Evolutionary conservation across 2,329 filamentous ascomycete species (phyloP).

Genomic region (Diplodia mutila): DNA sequence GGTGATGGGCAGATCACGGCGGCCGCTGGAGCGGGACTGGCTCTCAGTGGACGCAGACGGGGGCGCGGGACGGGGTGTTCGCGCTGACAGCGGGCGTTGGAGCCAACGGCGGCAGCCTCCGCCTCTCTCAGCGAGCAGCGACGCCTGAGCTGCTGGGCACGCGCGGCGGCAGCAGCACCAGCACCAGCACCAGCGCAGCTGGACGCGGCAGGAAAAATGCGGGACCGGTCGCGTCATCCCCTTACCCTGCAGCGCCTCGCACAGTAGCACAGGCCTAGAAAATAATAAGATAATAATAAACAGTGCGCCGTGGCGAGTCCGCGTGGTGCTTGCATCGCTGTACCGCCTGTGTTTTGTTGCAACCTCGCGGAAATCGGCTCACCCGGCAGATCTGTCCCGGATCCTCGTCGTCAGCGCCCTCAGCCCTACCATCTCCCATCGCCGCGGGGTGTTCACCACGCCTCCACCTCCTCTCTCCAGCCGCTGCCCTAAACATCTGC

Average conservation of each 20-base stretch:
- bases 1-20: slow-evolving; percentile 1
- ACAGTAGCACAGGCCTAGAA: background rate
- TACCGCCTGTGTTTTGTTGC: background rate
- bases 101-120: slow-evolving; percentile 15
- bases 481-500: background rate
- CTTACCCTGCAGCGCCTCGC: background rate
- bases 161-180: background rate
- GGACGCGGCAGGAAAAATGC: background rate
- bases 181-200: background rate
- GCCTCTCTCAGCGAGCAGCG: background rate
- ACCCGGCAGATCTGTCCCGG: slow-evolving; percentile 22
- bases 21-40: background rate
- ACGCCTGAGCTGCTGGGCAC: background rate
- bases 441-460: slow-evolving; percentile 17
- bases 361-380: slow-evolving; percentile 18
- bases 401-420: slow-evolving; percentile 22
- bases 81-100: background rate
- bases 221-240: slow-evolving; percentile 9
- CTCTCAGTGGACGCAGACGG: background rate
- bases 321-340: background rate
- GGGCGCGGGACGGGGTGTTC: slow-evolving; percentile 11
- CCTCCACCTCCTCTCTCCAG: background rate
- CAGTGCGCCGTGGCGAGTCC: background rate
- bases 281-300: background rate
- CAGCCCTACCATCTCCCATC: slow-evolving; percentile 15